These are phyloP conservation scores for Cudoniella acicularis DNA, from an alignment of 495 filamentous ascomycete species.

Conservation along the genomic window DNA sequence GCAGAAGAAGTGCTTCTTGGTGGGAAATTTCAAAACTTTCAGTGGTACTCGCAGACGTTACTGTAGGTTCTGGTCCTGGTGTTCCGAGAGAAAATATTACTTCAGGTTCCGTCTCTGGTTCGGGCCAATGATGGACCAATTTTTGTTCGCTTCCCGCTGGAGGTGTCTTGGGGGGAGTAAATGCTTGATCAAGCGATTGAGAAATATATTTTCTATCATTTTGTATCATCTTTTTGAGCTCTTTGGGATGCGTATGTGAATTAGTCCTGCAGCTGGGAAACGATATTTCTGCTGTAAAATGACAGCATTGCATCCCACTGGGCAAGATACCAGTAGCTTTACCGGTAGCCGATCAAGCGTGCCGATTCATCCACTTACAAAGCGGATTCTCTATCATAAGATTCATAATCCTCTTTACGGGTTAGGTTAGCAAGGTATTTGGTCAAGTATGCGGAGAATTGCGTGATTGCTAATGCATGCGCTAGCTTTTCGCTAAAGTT, in stretches of 20 bases:
- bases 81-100: not conserved
- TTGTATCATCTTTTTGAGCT: not conserved
- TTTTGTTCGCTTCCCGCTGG: not conserved
- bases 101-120: constrained; percentile 14
- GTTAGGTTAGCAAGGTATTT: no score
- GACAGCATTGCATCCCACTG: no score
- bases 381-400: no score
- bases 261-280: not conserved
- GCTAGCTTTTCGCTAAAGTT: no score
- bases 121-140: constrained; percentile 11
- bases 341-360: no score
- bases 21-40: constrained; percentile 11
- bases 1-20: constrained; percentile 42
- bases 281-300: no score
- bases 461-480: no score
- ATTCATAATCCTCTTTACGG: no score
- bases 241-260: not conserved
- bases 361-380: no score
- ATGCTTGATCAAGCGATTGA: constrained; percentile 12
- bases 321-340: no score
- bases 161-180: constrained; percentile 12
- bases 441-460: no score
- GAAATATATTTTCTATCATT: constrained; percentile 11
- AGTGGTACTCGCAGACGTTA: not conserved
- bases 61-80: not conserved